A percentile compares a stretch with the other conserved stretches of the same genome.
Evolutionary conservation across 306 rosid species (phyloP).

Genomic region (Abrus precatorius): DNA sequence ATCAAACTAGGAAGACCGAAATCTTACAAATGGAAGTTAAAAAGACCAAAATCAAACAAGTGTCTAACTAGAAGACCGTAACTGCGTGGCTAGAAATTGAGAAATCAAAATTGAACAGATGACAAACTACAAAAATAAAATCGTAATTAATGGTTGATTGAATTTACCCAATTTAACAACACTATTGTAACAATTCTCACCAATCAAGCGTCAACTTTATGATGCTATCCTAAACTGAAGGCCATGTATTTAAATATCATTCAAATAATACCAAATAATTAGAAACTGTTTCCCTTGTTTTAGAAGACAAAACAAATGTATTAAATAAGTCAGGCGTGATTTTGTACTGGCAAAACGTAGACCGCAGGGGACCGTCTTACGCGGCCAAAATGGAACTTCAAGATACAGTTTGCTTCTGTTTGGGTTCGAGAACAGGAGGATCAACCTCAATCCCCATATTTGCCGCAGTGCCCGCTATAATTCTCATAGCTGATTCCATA

Average conservation of each 20-base stretch:
- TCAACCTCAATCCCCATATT: slow-evolving; percentile 98
- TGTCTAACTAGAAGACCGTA: too few relatives aligned
- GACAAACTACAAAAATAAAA: too few relatives aligned
- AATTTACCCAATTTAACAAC: too few relatives aligned
- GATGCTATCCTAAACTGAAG: background rate
- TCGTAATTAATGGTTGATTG: too few relatives aligned
- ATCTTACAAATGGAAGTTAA: too few relatives aligned
- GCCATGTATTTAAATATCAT: slow-evolving; percentile 1
- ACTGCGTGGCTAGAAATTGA: too few relatives aligned
- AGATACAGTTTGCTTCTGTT: slow-evolving; percentile 66
- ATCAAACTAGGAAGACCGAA: too few relatives aligned
- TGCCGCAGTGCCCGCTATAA: slow-evolving; percentile 98
- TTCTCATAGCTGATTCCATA: slow-evolving; percentile 94
- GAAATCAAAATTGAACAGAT: too few relatives aligned
- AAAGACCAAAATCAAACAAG: too few relatives aligned
- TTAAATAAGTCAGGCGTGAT: slow-evolving; percentile 21
- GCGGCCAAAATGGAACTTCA: background rate
- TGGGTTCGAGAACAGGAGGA: slow-evolving; percentile 89
- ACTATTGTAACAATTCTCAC: too few relatives aligned
- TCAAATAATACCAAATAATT: slow-evolving; percentile 11
- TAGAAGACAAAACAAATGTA: slow-evolving; percentile 32
- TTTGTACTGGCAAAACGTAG: slow-evolving; percentile 14
- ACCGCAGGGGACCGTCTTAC: slow-evolving; percentile 28
- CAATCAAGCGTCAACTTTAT: background rate
- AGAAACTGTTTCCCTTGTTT: slow-evolving; percentile 19